These are phyloP conservation scores for Stagonosporopsis vannaccii DNA, from an alignment of 2,329 filamentous ascomycete genomes.

Conservation along the genomic window DNA sequence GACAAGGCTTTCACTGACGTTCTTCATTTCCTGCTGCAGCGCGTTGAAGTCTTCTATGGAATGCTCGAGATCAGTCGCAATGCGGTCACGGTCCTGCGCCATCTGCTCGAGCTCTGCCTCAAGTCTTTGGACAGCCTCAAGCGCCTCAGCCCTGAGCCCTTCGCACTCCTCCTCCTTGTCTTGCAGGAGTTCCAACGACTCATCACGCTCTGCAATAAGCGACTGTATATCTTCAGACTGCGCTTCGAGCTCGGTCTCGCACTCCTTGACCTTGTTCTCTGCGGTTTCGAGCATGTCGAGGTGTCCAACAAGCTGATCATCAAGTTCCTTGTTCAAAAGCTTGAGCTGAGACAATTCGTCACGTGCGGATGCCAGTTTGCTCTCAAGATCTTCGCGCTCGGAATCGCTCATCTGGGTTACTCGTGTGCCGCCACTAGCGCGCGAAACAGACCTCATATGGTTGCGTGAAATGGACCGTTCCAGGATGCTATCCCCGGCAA, in stretches of 20 bases:
- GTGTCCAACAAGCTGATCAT: slow-evolving; percentile 80
- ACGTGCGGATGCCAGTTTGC: slow-evolving; percentile 79
- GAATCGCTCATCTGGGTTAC: slow-evolving; percentile 72
- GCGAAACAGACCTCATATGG: slow-evolving; percentile 75
- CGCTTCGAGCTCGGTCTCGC: slow-evolving; percentile 83
- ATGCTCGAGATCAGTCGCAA: slow-evolving; percentile 76
- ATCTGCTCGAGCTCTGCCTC: slow-evolving; percentile 74
- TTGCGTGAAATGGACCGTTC: slow-evolving; percentile 93
- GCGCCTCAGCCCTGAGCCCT: slow-evolving; percentile 63
- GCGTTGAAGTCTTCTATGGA: slow-evolving; percentile 87
- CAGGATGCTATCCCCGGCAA: slow-evolving; percentile 85
- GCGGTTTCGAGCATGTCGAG: slow-evolving; percentile 77
- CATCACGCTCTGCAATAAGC: slow-evolving; percentile 84
- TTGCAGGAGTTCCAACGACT: slow-evolving; percentile 77
- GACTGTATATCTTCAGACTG: slow-evolving; percentile 80
- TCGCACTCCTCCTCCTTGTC: slow-evolving; percentile 64
- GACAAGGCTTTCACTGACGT: slow-evolving; percentile 85
- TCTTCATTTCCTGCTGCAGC: slow-evolving; percentile 93
- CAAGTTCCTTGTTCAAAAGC: slow-evolving; percentile 87
- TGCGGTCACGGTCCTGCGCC: slow-evolving; percentile 71
- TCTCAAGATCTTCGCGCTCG: slow-evolving; percentile 79
- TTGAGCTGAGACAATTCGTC: slow-evolving; percentile 88
- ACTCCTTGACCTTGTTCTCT: slow-evolving; percentile 65
- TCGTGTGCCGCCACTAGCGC: slow-evolving; percentile 66
- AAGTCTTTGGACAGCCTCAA: slow-evolving; percentile 65